Evolutionary conservation across 495 filamentous ascomycete species (phyloP).

Genomic region (Penicillium tannophilum): DNA sequence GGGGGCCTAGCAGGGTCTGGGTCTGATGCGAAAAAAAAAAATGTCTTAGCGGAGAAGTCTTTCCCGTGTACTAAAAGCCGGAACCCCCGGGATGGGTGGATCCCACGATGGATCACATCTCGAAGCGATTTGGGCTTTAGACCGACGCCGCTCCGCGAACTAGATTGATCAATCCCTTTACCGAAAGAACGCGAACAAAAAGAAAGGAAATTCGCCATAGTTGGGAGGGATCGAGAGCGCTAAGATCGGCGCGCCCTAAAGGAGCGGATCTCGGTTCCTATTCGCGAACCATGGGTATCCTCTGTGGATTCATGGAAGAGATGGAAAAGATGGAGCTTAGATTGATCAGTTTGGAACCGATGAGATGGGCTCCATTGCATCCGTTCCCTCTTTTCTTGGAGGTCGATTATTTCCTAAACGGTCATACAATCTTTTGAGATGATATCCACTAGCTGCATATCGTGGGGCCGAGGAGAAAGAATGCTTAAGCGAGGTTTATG

Average conservation of each 20-base stretch:
- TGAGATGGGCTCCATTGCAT: neutral
- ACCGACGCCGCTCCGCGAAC: neutral
- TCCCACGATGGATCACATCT: slow-evolving; percentile 5
- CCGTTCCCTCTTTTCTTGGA: neutral
- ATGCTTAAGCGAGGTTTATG: neutral
- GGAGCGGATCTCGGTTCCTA: slow-evolving; percentile 24
- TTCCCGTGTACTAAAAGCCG: neutral
- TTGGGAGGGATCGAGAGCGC: slow-evolving; percentile 5
- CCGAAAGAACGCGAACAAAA: neutral
- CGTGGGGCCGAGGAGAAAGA: neutral
- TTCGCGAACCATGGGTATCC: slow-evolving; percentile 12
- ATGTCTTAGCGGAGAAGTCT: neutral
- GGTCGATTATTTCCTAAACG: neutral
- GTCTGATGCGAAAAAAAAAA: neutral
- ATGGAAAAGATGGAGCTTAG: neutral
- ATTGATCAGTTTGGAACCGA: neutral
- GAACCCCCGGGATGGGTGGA: slow-evolving; percentile 1
- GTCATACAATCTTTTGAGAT: neutral
- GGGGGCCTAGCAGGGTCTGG: neutral
- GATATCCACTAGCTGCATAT: neutral
- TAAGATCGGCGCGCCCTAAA: slow-evolving; percentile 18
- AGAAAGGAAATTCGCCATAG: neutral
- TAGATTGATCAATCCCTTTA: neutral
- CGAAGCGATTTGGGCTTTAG: neutral
- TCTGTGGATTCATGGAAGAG: slow-evolving; percentile 6